These are phyloP conservation scores for Pichia cephalocereana DNA, from an alignment of 805 yeast genomes.

Conservation along the genomic window DNA sequence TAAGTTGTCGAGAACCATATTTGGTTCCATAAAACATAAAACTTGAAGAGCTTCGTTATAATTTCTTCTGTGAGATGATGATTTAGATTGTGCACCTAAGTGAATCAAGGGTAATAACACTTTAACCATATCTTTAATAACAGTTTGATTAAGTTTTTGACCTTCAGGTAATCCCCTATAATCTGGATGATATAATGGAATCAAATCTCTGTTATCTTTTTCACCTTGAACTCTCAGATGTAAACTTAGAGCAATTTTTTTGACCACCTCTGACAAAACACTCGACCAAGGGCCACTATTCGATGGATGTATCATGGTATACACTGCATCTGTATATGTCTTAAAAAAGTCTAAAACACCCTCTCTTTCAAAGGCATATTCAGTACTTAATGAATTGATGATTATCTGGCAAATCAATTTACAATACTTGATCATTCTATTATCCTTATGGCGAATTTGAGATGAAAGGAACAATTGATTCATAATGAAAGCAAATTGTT, in stretches of 20 bases:
- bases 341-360: slow-evolving; percentile 46
- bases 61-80: slow-evolving; percentile 42
- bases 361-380: slow-evolving; percentile 28
- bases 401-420: slow-evolving; percentile 33
- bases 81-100: slow-evolving; percentile 75
- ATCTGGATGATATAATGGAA: slow-evolving; percentile 14
- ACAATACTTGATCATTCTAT: slow-evolving; percentile 19
- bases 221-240: slow-evolving; percentile 52
- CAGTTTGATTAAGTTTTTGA: slow-evolving; percentile 17
- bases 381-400: slow-evolving; percentile 54
- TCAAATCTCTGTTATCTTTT: slow-evolving; percentile 25
- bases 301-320: slow-evolving; percentile 86
- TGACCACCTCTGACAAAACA: slow-evolving; percentile 56
- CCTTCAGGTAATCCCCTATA: slow-evolving; percentile 18
- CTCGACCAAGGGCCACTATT: slow-evolving; percentile 85
- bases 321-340: slow-evolving; percentile 56
- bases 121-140: slow-evolving; percentile 17
- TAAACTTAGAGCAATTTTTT: slow-evolving; percentile 47
- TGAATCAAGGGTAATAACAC: slow-evolving; percentile 47
- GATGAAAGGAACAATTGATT: slow-evolving; percentile 37
- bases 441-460: slow-evolving; percentile 16
- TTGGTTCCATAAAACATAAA: slow-evolving; percentile 57
- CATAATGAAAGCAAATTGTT: slow-evolving; percentile 52
- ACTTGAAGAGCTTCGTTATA: slow-evolving; percentile 51
- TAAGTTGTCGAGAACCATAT: slow-evolving; percentile 40